Base-by-base conservation (phyloP, 768 basidiomycete species). In the Mycena metata region DNA sequence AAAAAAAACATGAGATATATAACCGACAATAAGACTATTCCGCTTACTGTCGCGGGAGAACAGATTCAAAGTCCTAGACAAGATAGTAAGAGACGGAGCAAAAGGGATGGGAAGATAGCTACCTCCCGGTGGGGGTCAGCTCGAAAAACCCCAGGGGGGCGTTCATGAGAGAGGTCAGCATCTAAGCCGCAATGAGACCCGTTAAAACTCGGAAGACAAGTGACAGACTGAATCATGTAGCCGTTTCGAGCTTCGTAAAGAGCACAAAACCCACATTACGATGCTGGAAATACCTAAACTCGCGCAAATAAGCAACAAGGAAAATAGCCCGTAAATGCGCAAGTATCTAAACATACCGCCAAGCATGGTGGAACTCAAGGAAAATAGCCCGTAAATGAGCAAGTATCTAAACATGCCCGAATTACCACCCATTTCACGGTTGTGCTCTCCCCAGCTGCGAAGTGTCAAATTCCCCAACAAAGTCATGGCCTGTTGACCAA, bases 121-220 rank as follows among this genome's bases (percentile, higher is more conserved):
- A 92, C 92, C 92, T 87, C 71, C 95, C 95, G 17, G 88, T 90
- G 2, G 96, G 96, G 0, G 96, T 98, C 60, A 85, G 79, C 78
- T 98, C 96, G 76, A 98, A 99, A 83, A 95, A 98, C 72, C 88
- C 90, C 72, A 96, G 78, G 0, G 95, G 95, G 0, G 94, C 91
- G 26, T 86, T 87, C 83, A 99, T 89, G 39, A 99, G 85, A 3
- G 95, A 87, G 52, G 87, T 74, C 73, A 95, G 79, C 92, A 95
- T 94, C 92, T 94, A 67, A 19, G 57, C 11, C 30, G 51, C 19
- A 64, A 33, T 36, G 23, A 65, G 52, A 41, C 68, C 60, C 8
- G 39, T 24, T 16, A 30, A 5, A 51, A 36, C 21, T 47, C n/a
- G 4, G 60, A 1, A 26, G 39, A 62, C 24, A 30, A 42, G 35